phyloP scores from a whole-genome alignment of 108 stramenopile genomes.

The Skeletonema marinoi region DNA sequence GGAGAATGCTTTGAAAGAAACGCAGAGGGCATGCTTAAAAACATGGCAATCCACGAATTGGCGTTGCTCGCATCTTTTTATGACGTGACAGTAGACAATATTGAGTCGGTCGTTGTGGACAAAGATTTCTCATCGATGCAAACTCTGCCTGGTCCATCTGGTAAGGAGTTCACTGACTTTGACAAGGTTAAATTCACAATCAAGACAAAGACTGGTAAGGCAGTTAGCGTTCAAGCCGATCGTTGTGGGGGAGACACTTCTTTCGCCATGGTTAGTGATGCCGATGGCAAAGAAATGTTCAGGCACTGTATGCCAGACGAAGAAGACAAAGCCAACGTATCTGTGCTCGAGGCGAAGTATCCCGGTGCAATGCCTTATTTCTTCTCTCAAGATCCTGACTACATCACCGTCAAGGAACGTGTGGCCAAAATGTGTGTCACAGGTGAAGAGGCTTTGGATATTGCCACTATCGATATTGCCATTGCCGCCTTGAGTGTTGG shows the following conservation, averaged over 20 bases:
- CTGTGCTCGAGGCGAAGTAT: slow-evolving; percentile 76
- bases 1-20: slow-evolving; percentile 95
- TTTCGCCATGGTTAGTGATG: slow-evolving; percentile 77
- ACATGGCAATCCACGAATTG: slow-evolving; percentile 95
- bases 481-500: slow-evolving; percentile 88
- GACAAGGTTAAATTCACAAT: slow-evolving; percentile 95
- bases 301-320: slow-evolving; percentile 91
- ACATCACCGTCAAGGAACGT: slow-evolving; percentile 93
- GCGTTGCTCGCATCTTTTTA: slow-evolving; percentile 88
- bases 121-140: slow-evolving; percentile 84
- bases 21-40: slow-evolving; percentile 94
- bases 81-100: slow-evolving; percentile 86
- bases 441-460: slow-evolving; percentile 76
- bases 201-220: slow-evolving; percentile 89
- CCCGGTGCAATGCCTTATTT: slow-evolving; percentile 96
- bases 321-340: slow-evolving; percentile 85
- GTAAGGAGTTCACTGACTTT: slow-evolving; percentile 89
- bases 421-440: slow-evolving; percentile 74
- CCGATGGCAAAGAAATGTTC: slow-evolving; percentile 78
- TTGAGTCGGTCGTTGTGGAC: slow-evolving; percentile 81
- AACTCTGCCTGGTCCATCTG: slow-evolving; percentile 81
- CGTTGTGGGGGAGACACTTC: slow-evolving; percentile 89
- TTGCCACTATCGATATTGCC: slow-evolving; percentile 92
- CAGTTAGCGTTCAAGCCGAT: slow-evolving; percentile 87
- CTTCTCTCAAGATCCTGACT: slow-evolving; percentile 94